Conservation (phyloP, 495 filamentous ascomycete species). For the Hapsidospora chrysogenum region DNA sequence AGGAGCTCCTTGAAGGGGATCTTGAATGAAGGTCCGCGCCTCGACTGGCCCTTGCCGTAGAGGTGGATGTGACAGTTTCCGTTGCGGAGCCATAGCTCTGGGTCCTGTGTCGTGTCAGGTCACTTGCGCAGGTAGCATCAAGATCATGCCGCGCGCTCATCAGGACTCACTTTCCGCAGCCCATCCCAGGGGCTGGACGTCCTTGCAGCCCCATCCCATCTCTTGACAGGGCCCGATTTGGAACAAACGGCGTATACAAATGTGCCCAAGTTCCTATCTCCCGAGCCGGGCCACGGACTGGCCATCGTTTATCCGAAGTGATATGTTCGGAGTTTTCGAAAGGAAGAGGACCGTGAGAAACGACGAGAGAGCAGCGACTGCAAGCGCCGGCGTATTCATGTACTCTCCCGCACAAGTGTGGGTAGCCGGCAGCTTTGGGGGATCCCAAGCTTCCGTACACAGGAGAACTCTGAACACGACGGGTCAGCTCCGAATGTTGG, state of each 20-base stretch:
- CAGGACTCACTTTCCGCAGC: conserved; percentile 4
- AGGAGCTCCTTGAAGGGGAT: conserved; percentile 33
- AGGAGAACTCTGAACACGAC: no score
- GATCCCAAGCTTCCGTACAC: no score
- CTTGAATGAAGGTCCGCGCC: conserved; percentile 41
- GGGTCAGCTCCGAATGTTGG: no score
- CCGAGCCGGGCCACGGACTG: neutral
- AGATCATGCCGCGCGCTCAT: no score
- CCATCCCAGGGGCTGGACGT: conserved; percentile 2
- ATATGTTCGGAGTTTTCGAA: no score
- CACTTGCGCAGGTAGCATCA: no score
- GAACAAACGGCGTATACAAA: neutral
- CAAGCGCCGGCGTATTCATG: no score
- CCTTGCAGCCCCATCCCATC: conserved; percentile 4
- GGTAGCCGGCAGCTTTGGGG: no score
- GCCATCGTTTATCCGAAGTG: no score
- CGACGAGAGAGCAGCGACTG: no score
- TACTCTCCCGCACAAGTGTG: no score
- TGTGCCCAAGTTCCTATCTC: neutral
- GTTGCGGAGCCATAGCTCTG: conserved; percentile 43
- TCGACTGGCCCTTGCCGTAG: conserved; percentile 39
- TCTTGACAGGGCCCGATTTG: neutral
- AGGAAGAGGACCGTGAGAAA: no score
- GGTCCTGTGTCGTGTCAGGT: conserved; percentile 22
- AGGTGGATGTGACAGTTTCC: conserved; percentile 49